Evolutionary conservation across 1,284 basidiomycete genomes (phyloP), one percentile per base, ranked within the genome.

Genomic region (Ustilago cynodontis): DNA sequence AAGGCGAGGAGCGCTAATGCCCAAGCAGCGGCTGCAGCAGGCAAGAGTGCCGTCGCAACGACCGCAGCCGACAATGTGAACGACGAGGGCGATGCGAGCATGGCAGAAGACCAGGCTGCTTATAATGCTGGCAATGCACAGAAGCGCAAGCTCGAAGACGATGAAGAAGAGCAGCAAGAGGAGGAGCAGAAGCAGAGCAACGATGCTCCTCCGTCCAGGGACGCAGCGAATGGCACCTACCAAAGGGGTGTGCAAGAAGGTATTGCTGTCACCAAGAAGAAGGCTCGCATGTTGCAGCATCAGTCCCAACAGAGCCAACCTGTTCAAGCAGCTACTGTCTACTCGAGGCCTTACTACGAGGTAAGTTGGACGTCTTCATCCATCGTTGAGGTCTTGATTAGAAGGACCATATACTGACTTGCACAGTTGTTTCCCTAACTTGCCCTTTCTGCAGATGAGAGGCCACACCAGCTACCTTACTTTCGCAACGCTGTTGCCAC

Each of bases 391-490:
- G 4, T 35, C 11, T 35, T 20, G 14, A 6, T 35, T 16, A 53
- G 8, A 8, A 22, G 20, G 28, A 20, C 26, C n/a, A 0, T 22
- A 16, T 33, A 33, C 13, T 52, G 53, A 63, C 33, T 24, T 31
- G 26, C 6, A 20, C 16, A 1, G 50, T 24, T 16, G 26, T 24
- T 33, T 28, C 28, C 55, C 16, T 71, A 59, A 35, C 60, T 56
- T 55, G 51, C 1, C 1, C 43, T 18, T 6, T 3, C 33, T 71
- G 22, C 69, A 80, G 74, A 85, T 85, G 84, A 71, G 80, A 31
- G 83, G 83, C 13, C 84, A 85, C 45, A 85, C 84, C 18, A 82
- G 79, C 49, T 85, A 85, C 52, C 65, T 85, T 28, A 85, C 84
- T 2, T 85, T 85, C 72, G 84, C 81, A 7, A 82, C 79, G n/a